Evolutionary conservation across 805 yeast species (phyloP).

Genomic region (Kazachstania martiniae): DNA sequence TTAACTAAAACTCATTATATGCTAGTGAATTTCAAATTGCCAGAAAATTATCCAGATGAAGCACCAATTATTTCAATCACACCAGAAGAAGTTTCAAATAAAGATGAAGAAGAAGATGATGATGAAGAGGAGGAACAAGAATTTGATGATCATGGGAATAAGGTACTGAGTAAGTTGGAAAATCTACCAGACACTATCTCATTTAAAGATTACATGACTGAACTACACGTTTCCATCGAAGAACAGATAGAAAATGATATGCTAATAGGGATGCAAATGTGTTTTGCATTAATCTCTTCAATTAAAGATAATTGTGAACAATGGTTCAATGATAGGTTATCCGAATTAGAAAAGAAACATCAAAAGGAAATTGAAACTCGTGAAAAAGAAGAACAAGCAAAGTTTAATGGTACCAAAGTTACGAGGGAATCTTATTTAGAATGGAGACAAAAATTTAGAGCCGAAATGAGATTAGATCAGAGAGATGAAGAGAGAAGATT

Average conservation of each 20-base stretch:
- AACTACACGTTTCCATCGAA: conserved; percentile 27
- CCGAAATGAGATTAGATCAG: conserved; percentile 60
- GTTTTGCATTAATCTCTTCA: conserved; percentile 66
- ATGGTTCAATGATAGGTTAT: conserved; percentile 48
- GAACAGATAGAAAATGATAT: conserved; percentile 40
- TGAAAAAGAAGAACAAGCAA: conserved; percentile 78
- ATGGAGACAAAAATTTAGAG: conserved; percentile 68
- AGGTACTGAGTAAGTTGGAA: conserved; percentile 35
- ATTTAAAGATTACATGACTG: conserved; percentile 37
- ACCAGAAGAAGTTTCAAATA: conserved; percentile 23
- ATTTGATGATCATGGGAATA: conserved; percentile 38
- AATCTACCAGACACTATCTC: conserved; percentile 48
- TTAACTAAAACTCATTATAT: conserved; percentile 49
- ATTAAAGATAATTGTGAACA: conserved; percentile 76
- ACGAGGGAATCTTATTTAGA: conserved; percentile 59
- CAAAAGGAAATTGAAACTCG: conserved; percentile 49
- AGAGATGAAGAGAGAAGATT: conserved; percentile 41
- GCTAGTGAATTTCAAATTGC: conserved; percentile 53
- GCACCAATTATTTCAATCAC: conserved; percentile 48
- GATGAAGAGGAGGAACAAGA: conserved; percentile 29
- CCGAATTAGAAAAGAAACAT: conserved; percentile 41
- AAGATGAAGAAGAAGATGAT: conserved; percentile 29
- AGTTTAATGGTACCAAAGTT: conserved; percentile 84
- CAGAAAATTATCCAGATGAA: conserved; percentile 73
- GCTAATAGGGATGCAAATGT: conserved; percentile 83